Evolutionary conservation across 768 basidiomycete genomes (phyloP).

Genomic region (Rhizopogon rudus): DNA sequence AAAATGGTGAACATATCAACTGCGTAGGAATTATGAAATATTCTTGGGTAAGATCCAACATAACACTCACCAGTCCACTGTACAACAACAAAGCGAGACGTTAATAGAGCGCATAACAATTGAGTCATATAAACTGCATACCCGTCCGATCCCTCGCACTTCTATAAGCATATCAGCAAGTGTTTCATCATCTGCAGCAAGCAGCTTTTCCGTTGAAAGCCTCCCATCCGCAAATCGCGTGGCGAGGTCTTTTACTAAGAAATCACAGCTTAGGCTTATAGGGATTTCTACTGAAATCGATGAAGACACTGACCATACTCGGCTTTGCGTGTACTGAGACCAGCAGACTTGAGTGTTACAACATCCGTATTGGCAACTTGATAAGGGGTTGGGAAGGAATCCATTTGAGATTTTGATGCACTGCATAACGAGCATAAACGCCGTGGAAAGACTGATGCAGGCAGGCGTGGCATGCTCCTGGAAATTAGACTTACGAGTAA

Average conservation of each 20-base stretch:
- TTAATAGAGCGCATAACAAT: neutral
- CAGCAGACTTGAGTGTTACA: conserved; percentile 60
- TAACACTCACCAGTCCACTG: conserved; percentile 56
- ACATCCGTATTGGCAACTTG: conserved; percentile 62
- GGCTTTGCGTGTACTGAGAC: conserved; percentile 80
- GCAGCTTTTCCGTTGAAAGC: conserved; percentile 66
- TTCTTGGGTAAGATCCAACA: neutral
- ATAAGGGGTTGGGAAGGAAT: conserved; percentile 67
- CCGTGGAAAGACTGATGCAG: neutral
- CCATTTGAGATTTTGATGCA: conserved; percentile 17
- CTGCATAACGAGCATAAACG: conserved; percentile 4
- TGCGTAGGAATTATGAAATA: conserved; percentile 19
- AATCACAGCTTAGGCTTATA: neutral
- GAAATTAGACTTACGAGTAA: conserved; percentile 34
- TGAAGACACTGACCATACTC: conserved; percentile 64
- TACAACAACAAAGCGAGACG: conserved; percentile 5
- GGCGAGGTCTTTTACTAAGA: conserved; percentile 71
- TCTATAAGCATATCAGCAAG: conserved; percentile 69
- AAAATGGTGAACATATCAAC: conserved; percentile 96
- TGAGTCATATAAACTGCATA: conserved; percentile 26
- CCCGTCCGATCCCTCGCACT: conserved; percentile 76
- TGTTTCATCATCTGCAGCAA: conserved; percentile 71
- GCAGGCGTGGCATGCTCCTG: neutral
- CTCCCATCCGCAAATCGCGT: conserved; percentile 76
- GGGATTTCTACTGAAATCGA: neutral